These are phyloP conservation scores for Ganoderma sp. DNA, from an alignment of 1,284 basidiomycete genomes.

Conservation along the genomic window DNA sequence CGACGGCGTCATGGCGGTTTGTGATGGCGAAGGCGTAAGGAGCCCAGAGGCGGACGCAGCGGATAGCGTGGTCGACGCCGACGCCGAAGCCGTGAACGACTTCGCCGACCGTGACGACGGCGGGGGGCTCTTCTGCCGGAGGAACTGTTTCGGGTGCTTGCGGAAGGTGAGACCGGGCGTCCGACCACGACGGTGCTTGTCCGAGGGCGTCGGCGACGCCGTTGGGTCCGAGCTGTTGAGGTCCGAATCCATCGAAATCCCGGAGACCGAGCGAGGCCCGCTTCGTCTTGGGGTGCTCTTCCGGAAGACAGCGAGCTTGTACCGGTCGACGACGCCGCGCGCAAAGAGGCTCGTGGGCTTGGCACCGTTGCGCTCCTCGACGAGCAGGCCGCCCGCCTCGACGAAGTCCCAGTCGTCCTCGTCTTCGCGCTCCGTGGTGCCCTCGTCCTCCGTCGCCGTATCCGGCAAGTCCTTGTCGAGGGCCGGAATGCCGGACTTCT, in stretches of 20 bases:
- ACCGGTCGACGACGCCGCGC: conserved; percentile 82
- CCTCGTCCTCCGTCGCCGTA: conserved; percentile 59
- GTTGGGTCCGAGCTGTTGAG: conserved; percentile 37
- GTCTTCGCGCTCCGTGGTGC: conserved; percentile 61
- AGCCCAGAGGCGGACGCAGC: conserved; percentile 53
- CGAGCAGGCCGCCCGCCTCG: conserved; percentile 64
- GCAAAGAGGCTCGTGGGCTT: conserved; percentile 81
- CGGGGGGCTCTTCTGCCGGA: conserved; percentile 69
- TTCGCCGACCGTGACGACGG: conserved; percentile 60
- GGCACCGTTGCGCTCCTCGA: conserved; percentile 78
- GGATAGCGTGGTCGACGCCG: conserved; percentile 54
- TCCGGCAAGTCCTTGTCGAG: conserved; percentile 72
- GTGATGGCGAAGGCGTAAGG: conserved; percentile 65
- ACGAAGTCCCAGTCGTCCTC: conserved; percentile 89
- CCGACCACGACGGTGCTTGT: conserved; percentile 69
- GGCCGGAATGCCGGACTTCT: conserved; percentile 80
- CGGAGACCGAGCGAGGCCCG: conserved; percentile 54
- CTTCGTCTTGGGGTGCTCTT: conserved; percentile 68
- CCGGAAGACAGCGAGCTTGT: conserved; percentile 81
- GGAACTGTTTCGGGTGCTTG: conserved; percentile 70
- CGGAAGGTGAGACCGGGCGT: conserved; percentile 72
- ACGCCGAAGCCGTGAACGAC: conserved; percentile 51
- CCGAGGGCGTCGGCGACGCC: conserved; percentile 55
- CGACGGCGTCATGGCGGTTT: conserved; percentile 61
- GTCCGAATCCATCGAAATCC: conserved; percentile 61